Base-by-base conservation (phyloP, 495 filamentous ascomycete species). In the Aspergillus saccharolyticus region DNA sequence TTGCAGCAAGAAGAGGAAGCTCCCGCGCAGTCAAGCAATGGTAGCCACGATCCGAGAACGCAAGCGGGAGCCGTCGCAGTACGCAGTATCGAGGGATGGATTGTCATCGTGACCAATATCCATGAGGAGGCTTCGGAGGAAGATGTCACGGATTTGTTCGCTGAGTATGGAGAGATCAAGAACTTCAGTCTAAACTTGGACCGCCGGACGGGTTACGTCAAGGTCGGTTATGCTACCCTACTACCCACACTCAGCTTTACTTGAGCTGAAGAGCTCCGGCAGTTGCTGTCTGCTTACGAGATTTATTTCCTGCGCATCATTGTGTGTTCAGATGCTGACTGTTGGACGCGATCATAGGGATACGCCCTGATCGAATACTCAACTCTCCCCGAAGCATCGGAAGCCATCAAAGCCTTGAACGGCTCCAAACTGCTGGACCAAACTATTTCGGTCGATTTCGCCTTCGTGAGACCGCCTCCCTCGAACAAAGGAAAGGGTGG, bases 71-170 rank as follows among this genome's bases (percentile, higher is more conserved):
- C 93, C 24, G 90, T 89, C 6, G 95, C 93, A 15, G 95, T 99
- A 52, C 90, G 95, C 71, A 96, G 90, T 59, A 97, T 99, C 70
- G 95, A 99, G 71, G 95, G 95, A 62, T 99, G 95, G 95, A 97
- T 99, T 73, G 80, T 99, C 61, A 87, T 97, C 56, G 91, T 87
- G 58, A 96, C 92, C 18, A 97, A 97, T 70, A 90, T 97, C 43
- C 94, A 99, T 72, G 95, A 97, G 70, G 95, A 99, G 74, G 90
- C 95, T 17, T 90, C 86, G 65, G 95, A 99, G 76, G 95, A 99
- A 74, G 91, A 96, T 59, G 73, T 99, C 25, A 91, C 88, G 53
- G 95, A 99, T 68, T 80, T 89, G 63, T 99, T 99, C 73, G 90
- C 88, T 52, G 95, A 99, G 65, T 96, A 85, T 68, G 95, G 95